These are phyloP conservation scores for Aquanectria penicillioides DNA, from an alignment of 2,329 filamentous ascomycete species.

Conservation along the genomic window DNA sequence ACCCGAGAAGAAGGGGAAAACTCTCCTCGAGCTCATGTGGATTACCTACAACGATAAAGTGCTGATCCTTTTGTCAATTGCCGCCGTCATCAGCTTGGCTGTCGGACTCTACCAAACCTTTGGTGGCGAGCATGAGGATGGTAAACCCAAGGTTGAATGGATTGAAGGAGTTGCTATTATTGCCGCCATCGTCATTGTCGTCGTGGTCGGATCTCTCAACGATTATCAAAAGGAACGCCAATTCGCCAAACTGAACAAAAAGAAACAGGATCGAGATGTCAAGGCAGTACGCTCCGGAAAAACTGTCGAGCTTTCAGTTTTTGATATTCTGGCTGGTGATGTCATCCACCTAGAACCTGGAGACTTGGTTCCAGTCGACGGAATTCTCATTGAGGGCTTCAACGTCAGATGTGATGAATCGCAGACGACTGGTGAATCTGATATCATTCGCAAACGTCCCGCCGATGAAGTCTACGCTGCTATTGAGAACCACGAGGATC, in stretches of 20 bases:
- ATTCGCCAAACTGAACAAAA: constrained; percentile 81
- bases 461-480: constrained; percentile 76
- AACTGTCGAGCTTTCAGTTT: constrained; percentile 75
- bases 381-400: constrained; percentile 77
- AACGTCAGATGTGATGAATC: constrained; percentile 82
- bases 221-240: constrained; percentile 85
- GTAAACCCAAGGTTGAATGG: constrained; percentile 74
- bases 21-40: constrained; percentile 78
- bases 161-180: constrained; percentile 86
- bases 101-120: constrained; percentile 82
- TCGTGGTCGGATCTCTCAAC: constrained; percentile 79
- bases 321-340: constrained; percentile 75
- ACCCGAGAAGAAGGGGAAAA: constrained; percentile 80
- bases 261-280: constrained; percentile 79
- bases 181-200: constrained; percentile 81
- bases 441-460: constrained; percentile 74
- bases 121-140: constrained; percentile 62
- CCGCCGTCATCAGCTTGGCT: constrained; percentile 77
- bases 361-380: constrained; percentile 79
- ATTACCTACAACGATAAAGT: constrained; percentile 89
- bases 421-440: constrained; percentile 82
- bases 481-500: constrained; percentile 71
- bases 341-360: constrained; percentile 79
- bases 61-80: constrained; percentile 75
- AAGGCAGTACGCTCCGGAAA: constrained; percentile 78